phyloP scores from a whole-genome alignment of 768 basidiomycete species.

The Mycena rebaudengoi region DNA sequence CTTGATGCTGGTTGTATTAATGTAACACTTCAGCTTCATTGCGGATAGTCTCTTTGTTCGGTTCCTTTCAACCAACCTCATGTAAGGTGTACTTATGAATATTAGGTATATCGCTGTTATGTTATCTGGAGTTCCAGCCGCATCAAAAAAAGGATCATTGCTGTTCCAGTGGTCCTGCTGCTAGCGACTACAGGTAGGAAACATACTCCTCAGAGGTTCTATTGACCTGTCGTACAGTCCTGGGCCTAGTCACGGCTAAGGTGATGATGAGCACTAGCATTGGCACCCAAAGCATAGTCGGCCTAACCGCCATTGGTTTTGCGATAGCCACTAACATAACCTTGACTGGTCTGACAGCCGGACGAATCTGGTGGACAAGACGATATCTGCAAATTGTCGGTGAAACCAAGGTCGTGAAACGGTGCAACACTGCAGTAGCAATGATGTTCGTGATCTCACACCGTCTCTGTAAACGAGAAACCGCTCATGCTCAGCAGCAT shows the following conservation, averaged over 20 bases:
- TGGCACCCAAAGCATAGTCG: not conserved
- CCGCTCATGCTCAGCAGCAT: not conserved
- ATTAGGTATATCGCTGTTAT: constrained; percentile 13
- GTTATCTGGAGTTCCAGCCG: constrained; percentile 1
- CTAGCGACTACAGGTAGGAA: constrained; percentile 1
- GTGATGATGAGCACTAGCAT: not conserved
- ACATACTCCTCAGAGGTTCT: not conserved
- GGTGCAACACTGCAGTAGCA: not conserved
- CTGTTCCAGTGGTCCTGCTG: not conserved
- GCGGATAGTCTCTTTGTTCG: constrained; percentile 17
- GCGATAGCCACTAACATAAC: constrained; percentile 2
- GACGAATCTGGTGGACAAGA: constrained; percentile 11
- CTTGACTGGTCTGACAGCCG: constrained; percentile 10
- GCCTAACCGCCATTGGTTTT: not conserved
- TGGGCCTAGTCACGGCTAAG: not conserved
- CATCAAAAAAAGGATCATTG: not conserved
- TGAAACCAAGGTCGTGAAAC: not conserved
- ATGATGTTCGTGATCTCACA: not conserved
- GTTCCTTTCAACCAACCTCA: not conserved
- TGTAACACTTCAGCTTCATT: not conserved
- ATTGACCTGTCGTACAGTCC: not conserved
- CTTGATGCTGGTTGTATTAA: too few species aligned
- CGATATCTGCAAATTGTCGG: constrained; percentile 1
- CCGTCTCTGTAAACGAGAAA: not conserved
- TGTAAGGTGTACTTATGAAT: too few species aligned